A percentile compares a stretch with the other conserved stretches of the same genome.
These are phyloP conservation scores for Venturia pyrina DNA, from an alignment of 2,329 filamentous ascomycete species.

Conservation along the genomic window DNA sequence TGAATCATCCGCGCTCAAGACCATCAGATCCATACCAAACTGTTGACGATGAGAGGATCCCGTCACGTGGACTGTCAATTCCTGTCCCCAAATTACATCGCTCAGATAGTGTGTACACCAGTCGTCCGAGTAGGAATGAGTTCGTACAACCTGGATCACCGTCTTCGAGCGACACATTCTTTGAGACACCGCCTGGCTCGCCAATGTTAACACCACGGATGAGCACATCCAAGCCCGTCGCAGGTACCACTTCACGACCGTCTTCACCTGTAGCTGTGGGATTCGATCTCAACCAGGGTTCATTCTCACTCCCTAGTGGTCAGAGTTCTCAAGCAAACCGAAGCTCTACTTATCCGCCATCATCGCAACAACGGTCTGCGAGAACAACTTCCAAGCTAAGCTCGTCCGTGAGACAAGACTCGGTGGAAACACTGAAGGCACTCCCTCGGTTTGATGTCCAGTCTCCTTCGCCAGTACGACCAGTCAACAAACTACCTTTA, in stretches of 20 bases:
- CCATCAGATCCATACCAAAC: neutral
- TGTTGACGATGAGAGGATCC: neutral
- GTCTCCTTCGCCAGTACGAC: conserved; percentile 24
- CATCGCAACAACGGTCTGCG: conserved; percentile 21
- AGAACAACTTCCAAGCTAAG: conserved; percentile 17
- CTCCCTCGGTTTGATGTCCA: conserved; percentile 23
- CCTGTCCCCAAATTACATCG: neutral
- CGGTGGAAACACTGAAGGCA: conserved; percentile 17
- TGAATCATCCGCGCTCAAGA: neutral
- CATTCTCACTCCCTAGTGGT: neutral
- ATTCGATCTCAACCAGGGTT: neutral
- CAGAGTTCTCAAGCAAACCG: neutral
- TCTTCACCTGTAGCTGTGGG: neutral
- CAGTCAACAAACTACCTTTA: conserved; percentile 19
- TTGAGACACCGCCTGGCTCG: neutral
- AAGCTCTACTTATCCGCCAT: conserved; percentile 6
- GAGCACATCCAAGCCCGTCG: neutral
- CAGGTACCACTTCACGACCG: neutral
- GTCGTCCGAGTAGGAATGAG: conserved; percentile 4
- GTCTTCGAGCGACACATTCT: neutral
- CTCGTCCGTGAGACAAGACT: conserved; percentile 12
- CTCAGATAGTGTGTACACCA: conserved; percentile 2
- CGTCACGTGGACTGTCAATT: neutral
- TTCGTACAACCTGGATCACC: neutral
- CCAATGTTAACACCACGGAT: neutral